These are phyloP conservation scores for Crinitomyces ghanaensis DNA, from an alignment of 805 yeast genomes.

Conservation along the genomic window DNA sequence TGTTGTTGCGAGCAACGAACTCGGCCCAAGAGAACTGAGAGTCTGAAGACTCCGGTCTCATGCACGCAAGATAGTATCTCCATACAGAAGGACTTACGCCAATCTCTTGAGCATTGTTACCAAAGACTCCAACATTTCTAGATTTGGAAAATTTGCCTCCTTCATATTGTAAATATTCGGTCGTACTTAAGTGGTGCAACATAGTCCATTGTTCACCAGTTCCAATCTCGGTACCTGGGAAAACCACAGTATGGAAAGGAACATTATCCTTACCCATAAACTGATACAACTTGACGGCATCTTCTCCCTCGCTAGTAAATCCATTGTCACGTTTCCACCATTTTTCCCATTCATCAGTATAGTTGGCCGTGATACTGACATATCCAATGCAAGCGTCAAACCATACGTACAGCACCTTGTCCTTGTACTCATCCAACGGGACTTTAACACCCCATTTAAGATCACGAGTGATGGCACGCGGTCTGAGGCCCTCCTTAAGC, in stretches of 20 bases:
- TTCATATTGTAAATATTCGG: constrained; percentile 95
- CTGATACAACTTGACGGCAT: constrained; percentile 77
- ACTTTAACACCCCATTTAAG: constrained; percentile 98
- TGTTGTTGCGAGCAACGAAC: constrained; percentile 86
- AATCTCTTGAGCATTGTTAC: constrained; percentile 91
- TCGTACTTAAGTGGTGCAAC: constrained; percentile 82
- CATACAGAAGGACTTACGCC: constrained; percentile 89
- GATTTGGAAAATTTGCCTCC: constrained; percentile 97
- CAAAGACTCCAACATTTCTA: constrained; percentile 97
- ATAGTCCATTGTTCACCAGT: constrained; percentile 83
- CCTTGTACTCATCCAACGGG: constrained; percentile 73
- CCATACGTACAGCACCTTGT: constrained; percentile 96
- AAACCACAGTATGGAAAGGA: constrained; percentile 96
- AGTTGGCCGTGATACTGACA: constrained; percentile 90
- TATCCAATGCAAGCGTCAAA: constrained; percentile 98
- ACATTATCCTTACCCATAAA: constrained; percentile 99
- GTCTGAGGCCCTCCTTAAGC: constrained; percentile 85
- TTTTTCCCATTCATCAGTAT: constrained; percentile 64
- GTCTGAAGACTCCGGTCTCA: constrained; percentile 93
- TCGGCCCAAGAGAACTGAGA: constrained; percentile 97
- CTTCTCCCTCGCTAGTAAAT: too few relatives aligned
- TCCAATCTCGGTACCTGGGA: constrained; percentile 89
- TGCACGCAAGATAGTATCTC: constrained; percentile 89
- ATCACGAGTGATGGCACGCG: constrained; percentile 96
- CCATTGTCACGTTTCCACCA: too few relatives aligned